Evolutionary conservation across 768 basidiomycete species (phyloP).

Genomic region (Tulasnella sp.): DNA sequence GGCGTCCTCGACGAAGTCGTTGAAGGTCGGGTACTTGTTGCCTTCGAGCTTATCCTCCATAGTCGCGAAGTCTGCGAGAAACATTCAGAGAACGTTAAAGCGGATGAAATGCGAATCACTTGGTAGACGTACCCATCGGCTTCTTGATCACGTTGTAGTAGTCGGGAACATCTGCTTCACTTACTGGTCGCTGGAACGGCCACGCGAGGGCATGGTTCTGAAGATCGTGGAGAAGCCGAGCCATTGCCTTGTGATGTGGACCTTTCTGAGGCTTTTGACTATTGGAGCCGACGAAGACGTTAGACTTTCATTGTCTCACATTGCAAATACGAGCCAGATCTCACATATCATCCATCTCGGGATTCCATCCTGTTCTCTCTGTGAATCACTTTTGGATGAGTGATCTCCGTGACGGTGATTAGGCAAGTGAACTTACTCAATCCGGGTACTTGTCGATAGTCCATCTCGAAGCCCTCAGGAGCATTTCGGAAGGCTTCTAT

Average conservation of each 20-base stretch:
- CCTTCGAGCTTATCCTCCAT: constrained; percentile 85
- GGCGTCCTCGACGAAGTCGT: constrained; percentile 66
- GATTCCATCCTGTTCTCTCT: constrained; percentile 92
- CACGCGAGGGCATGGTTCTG: constrained; percentile 70
- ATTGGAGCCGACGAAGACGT: constrained; percentile 20
- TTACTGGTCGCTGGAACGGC: constrained; percentile 80
- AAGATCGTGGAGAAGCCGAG: constrained; percentile 66
- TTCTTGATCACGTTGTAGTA: constrained; percentile 82
- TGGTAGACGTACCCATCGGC: constrained; percentile 71
- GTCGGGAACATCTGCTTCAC: constrained; percentile 64
- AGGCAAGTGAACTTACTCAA: constrained; percentile 44
- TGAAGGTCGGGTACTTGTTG: constrained; percentile 69
- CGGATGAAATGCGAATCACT: neutral
- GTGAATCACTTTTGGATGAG: constrained; percentile 14
- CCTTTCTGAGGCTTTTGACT: constrained; percentile 37
- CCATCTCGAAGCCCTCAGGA: constrained; percentile 37
- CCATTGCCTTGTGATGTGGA: constrained; percentile 48
- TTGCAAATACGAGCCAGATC: constrained; percentile 19
- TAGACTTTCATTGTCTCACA: constrained; percentile 4
- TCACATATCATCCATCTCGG: constrained; percentile 63
- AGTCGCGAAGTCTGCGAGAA: constrained; percentile 58
- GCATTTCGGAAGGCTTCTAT: constrained; percentile 62
- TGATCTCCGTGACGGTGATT: neutral
- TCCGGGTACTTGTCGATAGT: constrained; percentile 78
- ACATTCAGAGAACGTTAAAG: neutral